These are phyloP conservation scores for Sanghuangporus baumii DNA, from an alignment of 1,284 basidiomycete species.

Conservation along the genomic window DNA sequence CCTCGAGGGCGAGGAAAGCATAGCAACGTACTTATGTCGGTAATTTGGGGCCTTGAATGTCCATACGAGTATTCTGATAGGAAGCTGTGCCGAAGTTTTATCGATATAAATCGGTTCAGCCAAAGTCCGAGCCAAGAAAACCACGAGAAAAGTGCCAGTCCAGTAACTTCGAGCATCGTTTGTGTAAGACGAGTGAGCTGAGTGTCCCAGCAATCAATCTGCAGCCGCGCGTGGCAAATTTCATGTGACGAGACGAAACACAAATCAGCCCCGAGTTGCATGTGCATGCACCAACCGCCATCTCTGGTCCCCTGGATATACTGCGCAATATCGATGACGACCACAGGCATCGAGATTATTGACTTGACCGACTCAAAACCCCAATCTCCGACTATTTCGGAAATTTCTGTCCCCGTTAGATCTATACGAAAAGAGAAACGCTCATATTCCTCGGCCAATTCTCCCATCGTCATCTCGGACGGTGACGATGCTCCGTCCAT, in stretches of 20 bases:
- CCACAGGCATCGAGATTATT: constrained; percentile 4
- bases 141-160: too few species aligned
- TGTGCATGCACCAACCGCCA: neutral
- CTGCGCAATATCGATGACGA: constrained; percentile 1
- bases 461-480: constrained; percentile 11
- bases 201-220: neutral
- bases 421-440: constrained; percentile 2
- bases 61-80: too few species aligned
- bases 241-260: neutral
- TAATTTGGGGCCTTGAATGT: too few species aligned
- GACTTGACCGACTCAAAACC: constrained; percentile 10
- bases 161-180: too few species aligned
- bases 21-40: too few species aligned
- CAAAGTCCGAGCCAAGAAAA: too few species aligned
- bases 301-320: neutral
- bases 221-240: neutral
- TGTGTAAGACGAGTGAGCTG: neutral
- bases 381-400: neutral
- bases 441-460: neutral
- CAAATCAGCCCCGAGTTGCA: neutral
- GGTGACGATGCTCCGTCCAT: neutral
- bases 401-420: neutral
- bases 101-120: too few species aligned
- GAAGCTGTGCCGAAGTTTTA: too few species aligned
- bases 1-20: too few species aligned